Evolutionary conservation across 139 green algal species (phyloP).

Genomic region (Trebouxia sp.): DNA sequence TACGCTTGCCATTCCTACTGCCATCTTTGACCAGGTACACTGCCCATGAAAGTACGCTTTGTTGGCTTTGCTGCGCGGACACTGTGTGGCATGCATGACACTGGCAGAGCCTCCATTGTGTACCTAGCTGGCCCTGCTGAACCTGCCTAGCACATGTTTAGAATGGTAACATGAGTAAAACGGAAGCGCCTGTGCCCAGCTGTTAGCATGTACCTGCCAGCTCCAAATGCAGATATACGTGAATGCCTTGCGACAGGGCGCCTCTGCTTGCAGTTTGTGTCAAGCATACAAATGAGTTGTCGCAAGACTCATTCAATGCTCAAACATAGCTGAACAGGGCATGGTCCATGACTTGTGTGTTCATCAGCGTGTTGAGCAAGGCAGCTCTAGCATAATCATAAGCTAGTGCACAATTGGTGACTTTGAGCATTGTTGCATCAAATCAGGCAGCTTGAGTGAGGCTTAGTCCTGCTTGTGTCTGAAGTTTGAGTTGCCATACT

Average conservation of each 20-base stretch:
- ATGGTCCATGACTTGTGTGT: too few relatives aligned
- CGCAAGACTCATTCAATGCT: too few relatives aligned
- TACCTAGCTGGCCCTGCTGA: too few relatives aligned
- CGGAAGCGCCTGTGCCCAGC: background rate
- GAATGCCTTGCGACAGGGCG: too few relatives aligned
- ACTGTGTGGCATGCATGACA: background rate
- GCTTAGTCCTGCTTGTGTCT: background rate
- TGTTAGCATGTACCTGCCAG: background rate
- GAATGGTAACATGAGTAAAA: background rate
- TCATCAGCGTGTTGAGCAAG: too few relatives aligned
- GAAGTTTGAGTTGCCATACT: background rate
- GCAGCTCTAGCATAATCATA: too few relatives aligned
- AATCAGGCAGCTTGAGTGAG: background rate
- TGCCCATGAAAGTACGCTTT: background rate
- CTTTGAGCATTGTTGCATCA: background rate
- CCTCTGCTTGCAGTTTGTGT: too few relatives aligned
- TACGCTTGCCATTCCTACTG: conserved; percentile 55
- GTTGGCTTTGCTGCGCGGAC: background rate
- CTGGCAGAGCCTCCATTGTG: background rate
- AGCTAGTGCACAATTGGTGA: too few relatives aligned
- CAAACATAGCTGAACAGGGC: too few relatives aligned
- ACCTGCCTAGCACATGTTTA: background rate
- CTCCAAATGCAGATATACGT: too few relatives aligned
- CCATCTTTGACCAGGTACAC: conserved; percentile 75
- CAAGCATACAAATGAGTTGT: too few relatives aligned